These are phyloP conservation scores for Aspergillus ellipticus DNA, from an alignment of 495 filamentous ascomycete species.

Conservation along the genomic window DNA sequence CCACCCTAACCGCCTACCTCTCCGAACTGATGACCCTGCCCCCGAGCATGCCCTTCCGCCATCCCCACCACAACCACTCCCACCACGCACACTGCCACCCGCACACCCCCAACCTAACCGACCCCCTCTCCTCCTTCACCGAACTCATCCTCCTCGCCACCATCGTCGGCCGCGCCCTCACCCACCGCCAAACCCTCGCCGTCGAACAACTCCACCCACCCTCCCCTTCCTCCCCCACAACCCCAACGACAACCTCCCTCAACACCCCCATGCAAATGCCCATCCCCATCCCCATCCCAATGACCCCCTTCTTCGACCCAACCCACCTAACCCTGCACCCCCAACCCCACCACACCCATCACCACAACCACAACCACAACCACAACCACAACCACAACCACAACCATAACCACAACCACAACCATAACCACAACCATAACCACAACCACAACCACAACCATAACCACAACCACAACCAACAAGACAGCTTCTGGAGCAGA, in stretches of 20 bases:
- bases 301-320: too few species aligned
- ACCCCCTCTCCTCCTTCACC: slow-evolving; percentile 37
- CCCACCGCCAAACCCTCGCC: slow-evolving; percentile 37
- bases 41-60: too few species aligned
- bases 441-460: too few species aligned
- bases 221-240: neutral
- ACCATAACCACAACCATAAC: too few species aligned
- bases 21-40: slow-evolving; percentile 35
- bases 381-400: too few species aligned
- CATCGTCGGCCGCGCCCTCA: slow-evolving; percentile 43
- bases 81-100: neutral
- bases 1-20: slow-evolving; percentile 38
- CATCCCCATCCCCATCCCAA: neutral
- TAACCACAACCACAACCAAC: too few species aligned
- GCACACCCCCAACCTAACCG: neutral
- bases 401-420: too few species aligned
- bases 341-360: too few species aligned
- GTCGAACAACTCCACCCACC: slow-evolving; percentile 15
- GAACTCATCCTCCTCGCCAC: slow-evolving; percentile 48
- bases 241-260: neutral
- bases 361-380: too few species aligned
- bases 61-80: neutral
- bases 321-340: too few species aligned
- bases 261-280: neutral
- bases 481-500: slow-evolving; percentile 34